Percentiles rank a stretch among this genome's conserved stretches.
phyloP scores from a whole-genome alignment of 768 basidiomycete species.

The Collybiopsis luxurians region DNA sequence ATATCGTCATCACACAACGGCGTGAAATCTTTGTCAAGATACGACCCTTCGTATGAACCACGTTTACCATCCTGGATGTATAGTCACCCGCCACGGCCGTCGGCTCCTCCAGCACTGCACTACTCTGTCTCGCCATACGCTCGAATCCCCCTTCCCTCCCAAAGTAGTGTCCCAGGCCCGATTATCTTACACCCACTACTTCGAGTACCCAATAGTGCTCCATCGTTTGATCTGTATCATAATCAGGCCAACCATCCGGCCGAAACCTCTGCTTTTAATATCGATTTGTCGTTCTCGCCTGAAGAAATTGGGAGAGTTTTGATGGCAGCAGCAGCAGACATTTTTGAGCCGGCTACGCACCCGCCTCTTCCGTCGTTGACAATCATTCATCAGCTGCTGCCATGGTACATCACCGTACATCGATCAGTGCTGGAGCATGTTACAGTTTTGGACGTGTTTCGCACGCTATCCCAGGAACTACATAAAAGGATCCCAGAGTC shows the following conservation, averaged over 20 bases:
- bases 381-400: constrained; percentile 27
- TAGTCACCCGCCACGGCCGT: background rate
- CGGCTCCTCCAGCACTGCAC: background rate
- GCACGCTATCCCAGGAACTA: constrained; percentile 3
- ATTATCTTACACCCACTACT: background rate
- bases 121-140: constrained; percentile 1
- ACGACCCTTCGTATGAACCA: background rate
- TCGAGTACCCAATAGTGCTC: background rate
- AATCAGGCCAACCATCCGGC: background rate
- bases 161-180: background rate
- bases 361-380: constrained; percentile 30
- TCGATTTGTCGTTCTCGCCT: background rate
- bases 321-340: background rate
- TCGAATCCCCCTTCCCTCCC: constrained; percentile 1
- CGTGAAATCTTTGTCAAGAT: background rate
- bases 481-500: background rate
- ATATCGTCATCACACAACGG: background rate
- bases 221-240: background rate
- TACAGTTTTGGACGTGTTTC: constrained; percentile 39
- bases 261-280: background rate
- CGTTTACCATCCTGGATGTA: background rate
- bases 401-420: constrained; percentile 33
- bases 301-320: background rate
- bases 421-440: constrained; percentile 22
- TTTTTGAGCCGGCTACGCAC: constrained; percentile 30